Percentiles rank a stretch among this genome's conserved stretches.
Conservation (phyloP, 352 stramenopile species). For the Phytophthora hybrid region DNA sequence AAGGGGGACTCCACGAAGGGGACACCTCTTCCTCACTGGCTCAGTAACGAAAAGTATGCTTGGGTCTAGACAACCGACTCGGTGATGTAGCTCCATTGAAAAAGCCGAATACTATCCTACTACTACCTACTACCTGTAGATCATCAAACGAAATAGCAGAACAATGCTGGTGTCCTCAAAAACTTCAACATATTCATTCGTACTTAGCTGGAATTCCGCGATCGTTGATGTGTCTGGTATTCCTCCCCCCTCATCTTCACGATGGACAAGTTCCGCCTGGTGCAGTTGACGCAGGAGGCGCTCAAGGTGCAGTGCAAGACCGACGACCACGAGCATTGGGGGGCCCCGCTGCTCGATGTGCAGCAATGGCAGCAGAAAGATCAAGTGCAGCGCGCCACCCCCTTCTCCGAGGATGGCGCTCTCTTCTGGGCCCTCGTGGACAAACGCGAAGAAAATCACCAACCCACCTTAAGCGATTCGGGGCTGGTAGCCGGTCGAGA, state of each 20-base stretch:
- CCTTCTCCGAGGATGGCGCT: conserved; percentile 50
- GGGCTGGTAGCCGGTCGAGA: conserved; percentile 29
- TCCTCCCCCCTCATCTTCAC: background rate
- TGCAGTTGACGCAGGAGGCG: conserved; percentile 59
- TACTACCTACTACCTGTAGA: no score
- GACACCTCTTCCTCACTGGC: conserved; percentile 32
- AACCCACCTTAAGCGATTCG: conserved; percentile 23
- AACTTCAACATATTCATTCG: conserved; percentile 3
- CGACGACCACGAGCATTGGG: conserved; percentile 65
- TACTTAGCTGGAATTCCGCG: conserved; percentile 4
- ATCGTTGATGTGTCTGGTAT: conserved; percentile 4
- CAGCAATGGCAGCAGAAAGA: conserved; percentile 61
- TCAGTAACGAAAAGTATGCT: conserved; percentile 60
- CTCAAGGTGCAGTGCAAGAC: conserved; percentile 66
- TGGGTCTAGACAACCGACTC: conserved; percentile 44
- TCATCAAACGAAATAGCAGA: background rate
- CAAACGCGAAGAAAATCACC: conserved; percentile 23
- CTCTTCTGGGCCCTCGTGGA: conserved; percentile 71
- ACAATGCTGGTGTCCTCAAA: background rate
- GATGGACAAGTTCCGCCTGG: conserved; percentile 52
- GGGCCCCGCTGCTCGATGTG: conserved; percentile 40
- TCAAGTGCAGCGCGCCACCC: conserved; percentile 47
- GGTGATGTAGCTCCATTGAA: background rate
- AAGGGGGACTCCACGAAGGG: background rate
- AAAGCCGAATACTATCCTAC: background rate